Conservation (phyloP, 495 filamentous ascomycete species). For the Jackrogersella multiformis region DNA sequence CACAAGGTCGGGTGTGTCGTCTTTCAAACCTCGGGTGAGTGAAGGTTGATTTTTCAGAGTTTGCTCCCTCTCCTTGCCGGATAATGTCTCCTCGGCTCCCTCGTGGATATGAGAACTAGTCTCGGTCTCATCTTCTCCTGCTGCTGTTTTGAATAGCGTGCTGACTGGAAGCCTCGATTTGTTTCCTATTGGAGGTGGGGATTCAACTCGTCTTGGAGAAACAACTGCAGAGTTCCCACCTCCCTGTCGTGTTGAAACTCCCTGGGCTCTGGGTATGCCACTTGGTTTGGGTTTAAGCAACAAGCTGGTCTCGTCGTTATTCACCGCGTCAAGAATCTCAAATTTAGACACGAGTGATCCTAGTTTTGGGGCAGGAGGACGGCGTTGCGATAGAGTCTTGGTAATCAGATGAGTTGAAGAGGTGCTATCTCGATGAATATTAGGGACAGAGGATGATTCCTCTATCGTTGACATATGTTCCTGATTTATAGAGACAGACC, state of each 20-base stretch:
- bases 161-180: constrained; percentile 9
- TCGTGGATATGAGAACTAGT: background rate
- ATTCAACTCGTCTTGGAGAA: constrained; percentile 16
- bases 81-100: background rate
- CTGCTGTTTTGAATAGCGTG: background rate
- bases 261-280: constrained; percentile 21
- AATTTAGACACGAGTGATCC: constrained; percentile 53
- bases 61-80: constrained; percentile 5
- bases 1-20: background rate
- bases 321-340: constrained; percentile 50
- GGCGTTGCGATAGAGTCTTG: constrained; percentile 23
- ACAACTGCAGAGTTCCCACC: background rate
- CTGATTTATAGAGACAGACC: constrained; percentile 5
- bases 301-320: constrained; percentile 29
- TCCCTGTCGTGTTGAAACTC: background rate
- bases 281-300: constrained; percentile 17
- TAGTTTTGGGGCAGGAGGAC: constrained; percentile 35
- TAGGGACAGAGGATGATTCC: background rate
- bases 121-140: background rate
- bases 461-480: background rate
- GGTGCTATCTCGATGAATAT: background rate
- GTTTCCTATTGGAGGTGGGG: constrained; percentile 1
- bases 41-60: constrained; percentile 15
- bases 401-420: constrained; percentile 9
- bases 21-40: constrained; percentile 6